Conservation (phyloP, 768 basidiomycete genomes). For the Suillus hirtellus region DNA sequence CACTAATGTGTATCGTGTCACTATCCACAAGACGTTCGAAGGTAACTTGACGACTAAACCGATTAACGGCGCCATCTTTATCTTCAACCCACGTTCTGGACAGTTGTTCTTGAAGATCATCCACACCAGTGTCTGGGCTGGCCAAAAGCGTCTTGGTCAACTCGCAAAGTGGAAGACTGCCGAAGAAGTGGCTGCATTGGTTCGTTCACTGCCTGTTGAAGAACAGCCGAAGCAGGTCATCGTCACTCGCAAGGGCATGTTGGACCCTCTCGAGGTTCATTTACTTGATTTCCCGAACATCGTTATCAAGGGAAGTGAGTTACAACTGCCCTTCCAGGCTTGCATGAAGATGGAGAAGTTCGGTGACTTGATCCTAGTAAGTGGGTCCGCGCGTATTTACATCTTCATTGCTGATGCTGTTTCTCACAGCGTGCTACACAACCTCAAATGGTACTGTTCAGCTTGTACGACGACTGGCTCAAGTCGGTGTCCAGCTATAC, state of each 20-base stretch:
- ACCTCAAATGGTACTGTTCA: constrained; percentile 99
- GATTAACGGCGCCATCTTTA: constrained; percentile 97
- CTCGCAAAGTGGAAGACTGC: constrained; percentile 99
- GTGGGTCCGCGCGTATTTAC: constrained; percentile 17
- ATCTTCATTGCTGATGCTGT: constrained; percentile 3
- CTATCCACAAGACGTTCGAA: constrained; percentile 99
- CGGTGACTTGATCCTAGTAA: constrained; percentile 89
- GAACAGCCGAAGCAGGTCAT: constrained; percentile 99
- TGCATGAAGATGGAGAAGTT: constrained; percentile 99
- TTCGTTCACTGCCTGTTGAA: constrained; percentile 98
- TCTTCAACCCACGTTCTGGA: constrained; percentile 98
- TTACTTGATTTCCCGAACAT: constrained; percentile 99
- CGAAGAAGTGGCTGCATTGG: constrained; percentile 98
- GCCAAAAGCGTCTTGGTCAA: constrained; percentile 99
- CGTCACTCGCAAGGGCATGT: constrained; percentile 99
- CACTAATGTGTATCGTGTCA: constrained; percentile 99
- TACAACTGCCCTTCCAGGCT: constrained; percentile 98
- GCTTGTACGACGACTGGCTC: constrained; percentile 98
- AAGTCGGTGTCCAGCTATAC: constrained; percentile 99
- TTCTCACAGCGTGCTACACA: constrained; percentile 81
- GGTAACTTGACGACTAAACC: constrained; percentile 99
- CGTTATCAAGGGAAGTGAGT: constrained; percentile 98
- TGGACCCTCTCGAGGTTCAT: constrained; percentile 97
- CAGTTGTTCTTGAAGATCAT: constrained; percentile 99
- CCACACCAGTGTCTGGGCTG: constrained; percentile 99